Conservation (phyloP, 768 basidiomycete genomes). For the Calocybe indica region DNA sequence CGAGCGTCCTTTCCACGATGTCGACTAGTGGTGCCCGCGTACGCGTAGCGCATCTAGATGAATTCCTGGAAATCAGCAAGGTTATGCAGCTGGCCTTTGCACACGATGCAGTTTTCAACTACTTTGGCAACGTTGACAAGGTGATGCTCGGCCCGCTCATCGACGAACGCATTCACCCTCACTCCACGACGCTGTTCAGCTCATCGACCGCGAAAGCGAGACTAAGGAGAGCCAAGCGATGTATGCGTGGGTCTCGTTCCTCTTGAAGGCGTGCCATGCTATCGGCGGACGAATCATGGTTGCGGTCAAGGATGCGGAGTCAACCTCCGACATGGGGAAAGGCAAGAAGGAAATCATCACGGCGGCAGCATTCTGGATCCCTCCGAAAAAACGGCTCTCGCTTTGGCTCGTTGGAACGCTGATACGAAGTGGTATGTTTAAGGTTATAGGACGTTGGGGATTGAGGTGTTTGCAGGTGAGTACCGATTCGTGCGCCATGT, state of each 20-base stretch:
- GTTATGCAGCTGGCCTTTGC: conserved; percentile 18
- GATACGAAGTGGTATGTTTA: conserved; percentile 11
- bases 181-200: too few species aligned
- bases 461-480: background rate
- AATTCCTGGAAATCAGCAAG: conserved; percentile 15
- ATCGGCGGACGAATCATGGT: conserved; percentile 21
- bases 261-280: conserved; percentile 12
- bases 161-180: too few species aligned
- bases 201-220: background rate
- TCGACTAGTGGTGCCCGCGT: background rate
- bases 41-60: conserved; percentile 15
- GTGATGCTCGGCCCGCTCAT: conserved; percentile 3
- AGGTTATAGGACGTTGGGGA: conserved; percentile 15
- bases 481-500: too few species aligned
- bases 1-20: background rate
- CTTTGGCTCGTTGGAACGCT: conserved; percentile 15
- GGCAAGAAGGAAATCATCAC: conserved; percentile 13
- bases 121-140: conserved; percentile 18
- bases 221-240: conserved; percentile 9
- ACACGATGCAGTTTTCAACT: conserved; percentile 22
- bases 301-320: conserved; percentile 10
- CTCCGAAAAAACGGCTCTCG: conserved; percentile 17
- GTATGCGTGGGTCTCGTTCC: conserved; percentile 11
- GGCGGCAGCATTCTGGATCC: conserved; percentile 19
- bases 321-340: background rate